Evolutionary conservation across 495 filamentous ascomycete genomes (phyloP), one percentile per base, ranked within the genome.

Genomic region (Xylaria scruposa): DNA sequence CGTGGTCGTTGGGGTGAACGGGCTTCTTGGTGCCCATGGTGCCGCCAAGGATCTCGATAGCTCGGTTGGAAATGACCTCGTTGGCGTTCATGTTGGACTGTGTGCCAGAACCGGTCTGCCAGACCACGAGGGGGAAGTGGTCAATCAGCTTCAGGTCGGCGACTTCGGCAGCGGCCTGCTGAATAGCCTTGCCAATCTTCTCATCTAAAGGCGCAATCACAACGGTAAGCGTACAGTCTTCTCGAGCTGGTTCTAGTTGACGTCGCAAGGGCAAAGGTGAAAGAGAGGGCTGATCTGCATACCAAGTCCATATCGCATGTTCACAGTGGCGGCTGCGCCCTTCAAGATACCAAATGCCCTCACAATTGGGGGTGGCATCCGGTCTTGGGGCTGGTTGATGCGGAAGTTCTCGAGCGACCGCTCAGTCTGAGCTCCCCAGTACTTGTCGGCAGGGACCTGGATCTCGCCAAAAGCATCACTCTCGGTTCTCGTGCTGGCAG

Each of bases 51-150:
- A 99, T 96, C 86, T 99, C 97, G 82, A 99, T 99, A 53, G 96
- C 96, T 71, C 96, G 94, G 88, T 99, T 99, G 71, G 95, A 97
- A 84, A 99, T 99, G 81, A 99, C 96, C 85, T 99, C 96, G 84
- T 99, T 99, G 80, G 96, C 95, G 87, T 99, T 99, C 96, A 99
- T 99, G 90, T 99, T 99, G 80, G 94, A 97, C 85, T 99, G 96
- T 33, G 96, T 99, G 77, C 96, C 96, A 21, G 97, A 98, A 69
- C 96, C 96, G 47, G 96, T 99, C 84, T 99, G 96, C 96, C 96
- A 99, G 78, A 99, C 95, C 66, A 98, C 96, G 62, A 99, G 92
- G 68, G 95, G 96, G 85, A 99, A 99, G 89, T 99, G 96, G 83
- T 97, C 94, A 79, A 97, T 82, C 73, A 98, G 91, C 88, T 98